Evolutionary conservation across 2,329 filamentous ascomycete genomes (phyloP), one percentile per base, ranked within the genome.

Genomic region (Fragosphaeria purpurea): DNA sequence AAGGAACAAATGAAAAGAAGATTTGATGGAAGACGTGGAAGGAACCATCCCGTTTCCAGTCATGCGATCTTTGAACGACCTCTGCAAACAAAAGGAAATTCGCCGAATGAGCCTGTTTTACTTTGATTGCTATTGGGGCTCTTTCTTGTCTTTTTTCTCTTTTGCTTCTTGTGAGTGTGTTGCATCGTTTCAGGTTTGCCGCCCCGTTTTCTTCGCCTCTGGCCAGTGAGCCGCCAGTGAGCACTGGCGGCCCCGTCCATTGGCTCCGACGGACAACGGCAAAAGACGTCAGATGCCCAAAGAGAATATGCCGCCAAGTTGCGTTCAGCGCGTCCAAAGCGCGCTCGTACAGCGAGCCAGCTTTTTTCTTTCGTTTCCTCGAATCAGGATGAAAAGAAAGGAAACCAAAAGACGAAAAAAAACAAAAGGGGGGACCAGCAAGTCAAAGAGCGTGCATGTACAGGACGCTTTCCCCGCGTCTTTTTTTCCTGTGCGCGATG

Each of bases 371-470:
- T 22, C 22, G 22, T 22, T 22, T 22, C 22, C 22, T 22, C 22
- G 22, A 22, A 22, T 22, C 22, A 22, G 22, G 3, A 22, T 2
- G 22, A 3, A 22, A 22, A 22, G n/a, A 9, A 35, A 38, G 5
- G 39, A 12, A n/a, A 22, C 2, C 2, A 22, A 22, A 22, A 22
- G 3, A 22, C 22, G 22, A 22, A 22, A 22, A 22, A 22, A 22
- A 22, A 22, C 22, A 22, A 22, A 22, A 22, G 22, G 22, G 22
- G 13, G n/a, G 41, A 9, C 7, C 44, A 35, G 32, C 30, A 50
- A 44, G 50, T 37, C 45, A 51, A 51, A 51, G 50, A 47, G 44
- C 45, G 41, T 44, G 50, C 45, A 51, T 47, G 41, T 41, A 39
- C 32, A 42, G 10, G 43, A 31, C 42, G 13, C 10, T 34, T 9